Conservation (phyloP, 2,329 filamentous ascomycete genomes). For the Akanthomyces uredinophilus region DNA sequence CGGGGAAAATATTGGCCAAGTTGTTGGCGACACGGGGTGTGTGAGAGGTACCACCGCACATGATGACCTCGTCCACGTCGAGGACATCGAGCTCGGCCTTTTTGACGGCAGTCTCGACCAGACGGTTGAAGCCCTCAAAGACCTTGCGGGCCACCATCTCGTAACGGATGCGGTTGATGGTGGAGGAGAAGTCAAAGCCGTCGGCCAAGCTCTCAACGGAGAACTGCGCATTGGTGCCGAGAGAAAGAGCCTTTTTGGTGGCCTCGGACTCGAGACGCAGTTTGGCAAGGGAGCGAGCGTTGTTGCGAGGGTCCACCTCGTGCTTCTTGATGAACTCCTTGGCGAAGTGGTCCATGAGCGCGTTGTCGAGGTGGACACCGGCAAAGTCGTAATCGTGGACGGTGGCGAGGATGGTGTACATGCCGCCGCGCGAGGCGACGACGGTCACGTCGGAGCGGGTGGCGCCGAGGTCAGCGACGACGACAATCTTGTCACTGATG, state of each 20-base stretch:
- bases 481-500: slow-evolving; percentile 77
- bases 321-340: slow-evolving; percentile 99
- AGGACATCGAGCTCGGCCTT: slow-evolving; percentile 90
- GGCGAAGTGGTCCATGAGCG: slow-evolving; percentile 91
- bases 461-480: slow-evolving; percentile 89
- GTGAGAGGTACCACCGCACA: slow-evolving; percentile 87
- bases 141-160: slow-evolving; percentile 84
- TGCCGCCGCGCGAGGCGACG: slow-evolving; percentile 83
- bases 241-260: slow-evolving; percentile 85
- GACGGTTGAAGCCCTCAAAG: slow-evolving; percentile 79
- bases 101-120: slow-evolving; percentile 79
- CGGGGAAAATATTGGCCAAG: slow-evolving; percentile 73
- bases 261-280: slow-evolving; percentile 86
- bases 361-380: slow-evolving; percentile 79
- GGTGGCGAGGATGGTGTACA: slow-evolving; percentile 92
- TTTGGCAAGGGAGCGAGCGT: slow-evolving; percentile 80
- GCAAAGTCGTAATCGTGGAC: slow-evolving; percentile 93
- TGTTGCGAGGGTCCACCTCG: slow-evolving; percentile 78
- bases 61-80: slow-evolving; percentile 90
- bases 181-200: slow-evolving; percentile 85
- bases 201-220: slow-evolving; percentile 87
- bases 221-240: slow-evolving; percentile 84
- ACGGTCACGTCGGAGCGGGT: slow-evolving; percentile 90
- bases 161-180: slow-evolving; percentile 89
- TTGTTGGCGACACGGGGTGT: slow-evolving; percentile 88